Percentiles rank a stretch among this genome's conserved stretches.
phyloP scores from a whole-genome alignment of 257 asterid species.

The Datura wrightii region DNA sequence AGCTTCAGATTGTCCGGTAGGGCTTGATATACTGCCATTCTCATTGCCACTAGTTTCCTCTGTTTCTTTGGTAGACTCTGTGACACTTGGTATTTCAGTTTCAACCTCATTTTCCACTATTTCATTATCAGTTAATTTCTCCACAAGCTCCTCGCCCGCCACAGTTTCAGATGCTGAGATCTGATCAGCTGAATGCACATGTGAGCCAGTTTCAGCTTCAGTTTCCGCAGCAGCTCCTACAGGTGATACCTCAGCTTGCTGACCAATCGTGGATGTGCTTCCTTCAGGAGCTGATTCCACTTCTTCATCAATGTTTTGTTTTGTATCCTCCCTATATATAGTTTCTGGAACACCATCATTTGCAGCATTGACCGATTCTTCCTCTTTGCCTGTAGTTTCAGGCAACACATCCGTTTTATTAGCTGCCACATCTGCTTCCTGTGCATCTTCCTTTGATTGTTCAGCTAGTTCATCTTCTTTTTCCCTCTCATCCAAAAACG shows the following conservation, averaged over 20 bases:
- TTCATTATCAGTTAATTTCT: constrained; percentile 38
- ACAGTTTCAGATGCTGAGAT: constrained; percentile 39
- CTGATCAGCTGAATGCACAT: constrained; percentile 41
- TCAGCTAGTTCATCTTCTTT: constrained; percentile 51
- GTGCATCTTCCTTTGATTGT: constrained; percentile 26
- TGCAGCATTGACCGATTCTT: constrained; percentile 29
- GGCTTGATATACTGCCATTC: constrained; percentile 44
- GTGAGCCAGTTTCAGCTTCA: constrained; percentile 36
- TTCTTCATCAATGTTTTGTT: constrained; percentile 43
- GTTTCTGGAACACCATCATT: constrained; percentile 38
- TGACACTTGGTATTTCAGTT: constrained; percentile 37
- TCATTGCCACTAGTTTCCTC: constrained; percentile 45
- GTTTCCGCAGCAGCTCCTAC: constrained; percentile 47
- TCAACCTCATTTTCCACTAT: constrained; percentile 42
- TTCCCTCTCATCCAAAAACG: constrained; percentile 70
- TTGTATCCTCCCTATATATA: constrained; percentile 38
- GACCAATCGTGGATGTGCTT: constrained; percentile 43
- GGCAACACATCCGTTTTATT: constrained; percentile 29
- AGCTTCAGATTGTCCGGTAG: constrained; percentile 42
- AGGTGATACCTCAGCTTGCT: constrained; percentile 48
- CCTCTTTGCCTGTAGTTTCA: constrained; percentile 42
- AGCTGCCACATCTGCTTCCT: constrained; percentile 18
- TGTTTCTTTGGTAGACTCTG: constrained; percentile 40
- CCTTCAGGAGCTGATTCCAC: constrained; percentile 49
- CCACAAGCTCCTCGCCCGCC: constrained; percentile 37